phyloP scores from a whole-genome alignment of 768 basidiomycete genomes.

The Cystobasidium tubakii region DNA sequence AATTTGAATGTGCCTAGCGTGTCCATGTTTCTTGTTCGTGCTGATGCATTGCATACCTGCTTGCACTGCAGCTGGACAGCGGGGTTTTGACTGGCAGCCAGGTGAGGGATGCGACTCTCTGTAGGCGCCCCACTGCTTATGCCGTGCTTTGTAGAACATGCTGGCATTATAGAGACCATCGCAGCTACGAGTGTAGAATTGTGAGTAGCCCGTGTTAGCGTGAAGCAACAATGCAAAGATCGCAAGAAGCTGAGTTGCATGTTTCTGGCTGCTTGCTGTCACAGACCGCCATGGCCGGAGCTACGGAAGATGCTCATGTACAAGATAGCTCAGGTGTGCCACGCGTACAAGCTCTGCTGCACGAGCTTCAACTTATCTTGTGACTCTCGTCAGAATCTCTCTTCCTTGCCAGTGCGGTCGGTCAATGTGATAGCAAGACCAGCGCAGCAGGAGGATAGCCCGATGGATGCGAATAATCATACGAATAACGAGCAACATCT shows the following conservation, averaged over 20 bases:
- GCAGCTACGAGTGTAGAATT: not conserved
- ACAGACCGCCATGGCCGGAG: conserved; percentile 19
- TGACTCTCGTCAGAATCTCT: conserved; percentile 61
- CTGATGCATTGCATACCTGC: not conserved
- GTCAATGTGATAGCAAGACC: conserved; percentile 47
- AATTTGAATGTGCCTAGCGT: not conserved
- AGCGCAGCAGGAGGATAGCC: conserved; percentile 59
- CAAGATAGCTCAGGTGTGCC: conserved; percentile 15
- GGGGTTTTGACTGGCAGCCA: conserved; percentile 14
- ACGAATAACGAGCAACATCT: not conserved
- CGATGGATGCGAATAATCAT: not conserved
- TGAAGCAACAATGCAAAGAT: not conserved
- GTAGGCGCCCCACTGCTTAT: not conserved
- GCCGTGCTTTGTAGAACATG: not conserved
- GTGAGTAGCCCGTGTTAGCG: not conserved
- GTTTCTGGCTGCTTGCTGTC: not conserved
- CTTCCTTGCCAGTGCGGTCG: conserved; percentile 74
- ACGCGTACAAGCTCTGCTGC: not conserved
- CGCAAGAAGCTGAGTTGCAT: not conserved
- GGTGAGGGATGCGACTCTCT: not conserved
- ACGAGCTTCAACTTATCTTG: not conserved
- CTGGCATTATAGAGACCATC: not conserved
- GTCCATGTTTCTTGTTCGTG: not conserved
- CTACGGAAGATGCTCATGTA: conserved; percentile 14
- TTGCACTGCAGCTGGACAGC: conserved; percentile 17